Evolutionary conservation across 495 filamentous ascomycete species (phyloP), one percentile per base, ranked within the genome.

Genomic region (Apodospora peruviana): DNA sequence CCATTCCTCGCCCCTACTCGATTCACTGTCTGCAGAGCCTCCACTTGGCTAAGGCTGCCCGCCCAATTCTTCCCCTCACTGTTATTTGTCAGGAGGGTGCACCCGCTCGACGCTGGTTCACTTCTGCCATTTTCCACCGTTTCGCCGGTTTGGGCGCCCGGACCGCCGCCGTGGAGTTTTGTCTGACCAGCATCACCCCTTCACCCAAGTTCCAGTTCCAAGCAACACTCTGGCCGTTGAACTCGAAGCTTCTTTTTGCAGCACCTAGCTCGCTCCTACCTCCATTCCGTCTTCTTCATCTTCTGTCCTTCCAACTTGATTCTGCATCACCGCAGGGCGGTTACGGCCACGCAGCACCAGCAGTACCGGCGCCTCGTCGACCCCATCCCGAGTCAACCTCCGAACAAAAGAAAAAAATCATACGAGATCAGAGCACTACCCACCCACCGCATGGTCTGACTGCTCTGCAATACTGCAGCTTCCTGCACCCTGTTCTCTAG

Each of bases 261-360:
- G 17, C 32, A n/a, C 18, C 32, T 32, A 32, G 27, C 27, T 32
- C 27, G 27, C 27, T 32, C 7, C 27, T 32, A 7, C 27, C 14
- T n/a, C n/a, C n/a, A n/a, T n/a, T n/a, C n/a, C n/a, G n/a, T n/a
- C n/a, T n/a, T n/a, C n/a, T n/a, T n/a, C n/a, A n/a, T n/a, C 27
- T 14, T 14, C 27, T 14, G 7, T 32, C 14, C 27, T 14, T 32
- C 7, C 27, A 32, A 32, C 27, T 32, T 32, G 50, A 38, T 50
- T 57, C 45, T 41, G 47, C 55, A n/a, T n/a, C n/a, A 57, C 55
- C 61, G 61, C 61, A 55, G 61, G 59, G 60, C 64, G 61, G 59
- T 62, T 53, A 39, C 52, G 48, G 41, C 44, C 35, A 22, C 44
- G 32, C 24, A 18, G 9, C 12, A 20, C 32, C 44, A 37, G 16